A percentile compares a stretch with the other conserved stretches of the same genome.
phyloP scores from a whole-genome alignment of 2,329 filamentous ascomycete genomes.

The Fusarium pininemorale region DNA sequence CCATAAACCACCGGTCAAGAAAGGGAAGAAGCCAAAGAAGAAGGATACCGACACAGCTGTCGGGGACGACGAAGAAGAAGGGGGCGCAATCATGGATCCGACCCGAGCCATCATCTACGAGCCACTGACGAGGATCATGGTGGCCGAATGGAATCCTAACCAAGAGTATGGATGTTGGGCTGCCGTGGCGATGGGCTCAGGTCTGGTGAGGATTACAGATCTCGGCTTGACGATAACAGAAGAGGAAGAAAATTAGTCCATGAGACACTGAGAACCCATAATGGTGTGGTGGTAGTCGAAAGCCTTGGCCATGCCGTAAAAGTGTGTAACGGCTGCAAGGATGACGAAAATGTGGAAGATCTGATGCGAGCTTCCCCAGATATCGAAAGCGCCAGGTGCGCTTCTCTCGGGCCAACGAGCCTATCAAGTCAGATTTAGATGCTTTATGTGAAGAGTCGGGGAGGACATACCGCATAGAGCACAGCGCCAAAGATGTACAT shows the following conservation, averaged over 20 bases:
- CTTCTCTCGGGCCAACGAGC: constrained; percentile 84
- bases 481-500: constrained; percentile 88
- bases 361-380: constrained; percentile 93
- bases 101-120: constrained; percentile 66
- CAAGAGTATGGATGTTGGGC: constrained; percentile 72
- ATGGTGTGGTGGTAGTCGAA: constrained; percentile 84
- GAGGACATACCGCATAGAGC: constrained; percentile 77
- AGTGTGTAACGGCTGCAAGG: constrained; percentile 80
- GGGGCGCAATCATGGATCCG: constrained; percentile 47
- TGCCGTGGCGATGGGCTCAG: constrained; percentile 72
- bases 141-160: constrained; percentile 75
- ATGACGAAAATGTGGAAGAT: constrained; percentile 94
- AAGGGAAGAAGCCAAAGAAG: constrained; percentile 49
- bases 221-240: constrained; percentile 59
- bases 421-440: constrained; percentile 49
- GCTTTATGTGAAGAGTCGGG: neutral
- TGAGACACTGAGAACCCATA: constrained; percentile 60
- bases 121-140: constrained; percentile 68
- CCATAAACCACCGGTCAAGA: constrained; percentile 50
- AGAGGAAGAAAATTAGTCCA: constrained; percentile 24
- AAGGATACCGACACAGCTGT: constrained; percentile 47
- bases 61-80: constrained; percentile 48
- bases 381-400: constrained; percentile 82
- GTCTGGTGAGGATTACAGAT: constrained; percentile 73
- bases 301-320: constrained; percentile 82